Evolutionary conservation across 148 eudicot genomes (phyloP).

Genomic region (Dianthus caryophyllus): DNA sequence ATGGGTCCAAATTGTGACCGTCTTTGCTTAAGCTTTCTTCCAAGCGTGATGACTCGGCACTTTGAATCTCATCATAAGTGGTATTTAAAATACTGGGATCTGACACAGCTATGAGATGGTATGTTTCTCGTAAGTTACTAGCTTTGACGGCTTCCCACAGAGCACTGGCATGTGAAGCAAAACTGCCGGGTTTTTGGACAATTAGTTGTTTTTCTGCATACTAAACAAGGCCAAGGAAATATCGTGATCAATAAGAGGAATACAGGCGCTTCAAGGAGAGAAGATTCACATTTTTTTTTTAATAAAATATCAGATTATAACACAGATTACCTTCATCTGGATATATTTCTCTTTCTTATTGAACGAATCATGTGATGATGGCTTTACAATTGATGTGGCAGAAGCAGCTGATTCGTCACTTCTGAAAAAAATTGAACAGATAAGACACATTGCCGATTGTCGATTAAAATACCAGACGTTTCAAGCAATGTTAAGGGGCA

Average conservation of each 20-base stretch:
- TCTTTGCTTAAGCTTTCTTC: conserved; percentile 29
- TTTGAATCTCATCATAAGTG: conserved; percentile 50
- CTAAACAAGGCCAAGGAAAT: conserved; percentile 33
- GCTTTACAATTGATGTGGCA: conserved; percentile 42
- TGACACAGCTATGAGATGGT: conserved; percentile 58
- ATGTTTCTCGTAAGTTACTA: conserved; percentile 66
- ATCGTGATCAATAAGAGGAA: background rate
- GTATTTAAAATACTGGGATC: conserved; percentile 54
- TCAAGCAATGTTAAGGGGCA: too few species aligned
- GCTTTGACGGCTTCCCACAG: conserved; percentile 86
- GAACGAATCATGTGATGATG: conserved; percentile 49
- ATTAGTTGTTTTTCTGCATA: conserved; percentile 65
- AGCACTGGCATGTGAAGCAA: conserved; percentile 39
- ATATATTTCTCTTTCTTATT: conserved; percentile 72
- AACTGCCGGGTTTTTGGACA: conserved; percentile 32
- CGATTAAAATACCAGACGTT: background rate
- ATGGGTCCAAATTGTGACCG: conserved; percentile 43
- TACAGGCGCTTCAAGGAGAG: background rate
- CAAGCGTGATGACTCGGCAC: conserved; percentile 26
- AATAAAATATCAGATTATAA: background rate
- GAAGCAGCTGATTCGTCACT: conserved; percentile 33
- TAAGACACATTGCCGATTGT: background rate
- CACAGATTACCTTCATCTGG: conserved; percentile 63
- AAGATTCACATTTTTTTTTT: background rate
- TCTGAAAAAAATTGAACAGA: conserved; percentile 32